Evolutionary conservation across 345 rosid species (phyloP).

Genomic region (Linum lewisii): DNA sequence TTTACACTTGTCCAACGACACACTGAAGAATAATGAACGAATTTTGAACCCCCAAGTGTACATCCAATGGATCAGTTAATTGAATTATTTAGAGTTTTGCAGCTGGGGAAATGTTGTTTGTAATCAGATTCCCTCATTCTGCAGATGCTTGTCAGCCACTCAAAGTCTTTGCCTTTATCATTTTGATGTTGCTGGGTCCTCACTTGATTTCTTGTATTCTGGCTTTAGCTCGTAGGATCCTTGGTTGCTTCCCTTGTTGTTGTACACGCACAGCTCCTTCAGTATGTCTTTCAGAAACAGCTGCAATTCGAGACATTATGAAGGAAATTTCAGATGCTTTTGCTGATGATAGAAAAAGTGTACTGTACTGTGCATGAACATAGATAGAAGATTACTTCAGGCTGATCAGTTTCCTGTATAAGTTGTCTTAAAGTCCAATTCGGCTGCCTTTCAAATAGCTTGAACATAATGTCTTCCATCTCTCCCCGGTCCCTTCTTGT

Average conservation of each 20-base stretch:
- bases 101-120: too few relatives aligned
- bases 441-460: constrained; percentile 81
- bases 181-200: constrained; percentile 17
- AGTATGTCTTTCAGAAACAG: constrained; percentile 82
- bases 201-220: constrained; percentile 58
- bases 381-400: constrained; percentile 39
- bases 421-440: constrained; percentile 74
- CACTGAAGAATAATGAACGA: too few relatives aligned
- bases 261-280: constrained; percentile 77
- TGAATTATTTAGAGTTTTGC: too few relatives aligned
- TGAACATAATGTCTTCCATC: constrained; percentile 80
- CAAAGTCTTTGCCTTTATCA: neutral
- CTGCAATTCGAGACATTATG: constrained; percentile 21
- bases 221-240: constrained; percentile 90
- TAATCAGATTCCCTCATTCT: too few relatives aligned
- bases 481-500: constrained; percentile 89
- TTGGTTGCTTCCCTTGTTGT: constrained; percentile 79
- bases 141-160: too few relatives aligned
- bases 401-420: constrained; percentile 85
- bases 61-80: too few relatives aligned
- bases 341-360: neutral
- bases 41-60: too few relatives aligned
- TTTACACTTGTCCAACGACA: too few relatives aligned
- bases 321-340: neutral
- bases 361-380: neutral